Evolutionary conservation across 176 grass and related monocot species (phyloP), one percentile per base, ranked within the genome.

Genomic region (Carex kokanica): DNA sequence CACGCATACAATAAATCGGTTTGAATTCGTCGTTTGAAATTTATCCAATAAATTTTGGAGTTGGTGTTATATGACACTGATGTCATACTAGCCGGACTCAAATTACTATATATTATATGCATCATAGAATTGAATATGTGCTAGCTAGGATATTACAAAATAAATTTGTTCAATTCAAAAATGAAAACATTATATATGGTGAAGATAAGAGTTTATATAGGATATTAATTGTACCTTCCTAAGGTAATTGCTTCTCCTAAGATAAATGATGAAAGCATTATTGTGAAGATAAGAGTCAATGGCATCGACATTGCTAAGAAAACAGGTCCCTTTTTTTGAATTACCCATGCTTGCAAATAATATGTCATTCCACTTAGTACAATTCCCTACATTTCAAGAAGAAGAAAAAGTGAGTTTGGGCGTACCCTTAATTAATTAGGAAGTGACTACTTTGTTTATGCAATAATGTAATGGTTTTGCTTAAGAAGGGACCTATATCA

Each of bases 311-410:
- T 80, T 13, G 23, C 53, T 68, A 94, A 34, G 14, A 89, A 91
- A 43, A 91, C 87, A 34, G 89, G 83, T 1, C 89, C 89, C 72
- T 49, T 74, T 80, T 70, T 85, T 31, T 83, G 72, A 69, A 89
- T 83, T 21, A 79, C 18, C 89, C 92, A 91, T 60, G 88, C 56
- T 77, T 89, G 89, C 73, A 91, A 10, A 75, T 86, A 87, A 47
- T 53, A 85, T 27, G 73, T 18, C 40, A 89, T 52, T 21, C 85
- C 83, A 0, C 81, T 86, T 11, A 86, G 51, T n/a, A 80, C 27
- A 52, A 88, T 43, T 27, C 69, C 74, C 81, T 88, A 81, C 72
- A 74, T 47, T 72, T 47, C 17, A 72, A 47, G 68, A 72, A 23
- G 47, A 1, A 72, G 24, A 20, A n/a, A 10, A 43, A 71, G 67